Conservation (phyloP, 768 basidiomycete species). For the Peribolospora baueri region DNA sequence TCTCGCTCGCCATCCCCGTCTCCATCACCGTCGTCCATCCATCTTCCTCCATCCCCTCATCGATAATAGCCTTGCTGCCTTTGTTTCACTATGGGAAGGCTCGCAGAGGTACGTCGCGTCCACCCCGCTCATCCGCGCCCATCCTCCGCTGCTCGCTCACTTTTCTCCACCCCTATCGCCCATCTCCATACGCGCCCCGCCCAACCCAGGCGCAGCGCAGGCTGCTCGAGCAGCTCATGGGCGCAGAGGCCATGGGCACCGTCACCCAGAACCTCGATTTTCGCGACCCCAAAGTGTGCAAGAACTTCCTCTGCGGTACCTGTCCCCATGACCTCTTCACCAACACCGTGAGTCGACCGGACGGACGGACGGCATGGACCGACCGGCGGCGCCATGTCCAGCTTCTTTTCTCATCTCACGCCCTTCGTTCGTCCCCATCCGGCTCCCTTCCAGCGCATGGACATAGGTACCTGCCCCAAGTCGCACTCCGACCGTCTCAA, state of each 20-base stretch:
- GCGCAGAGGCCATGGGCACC: slow-evolving; percentile 96
- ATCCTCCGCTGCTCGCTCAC: too few species aligned
- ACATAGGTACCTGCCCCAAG: slow-evolving; percentile 88
- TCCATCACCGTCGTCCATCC: too few species aligned
- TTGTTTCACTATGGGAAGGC: too few species aligned
- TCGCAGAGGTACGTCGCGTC: too few species aligned
- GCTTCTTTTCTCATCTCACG: not conserved
- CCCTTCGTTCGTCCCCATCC: not conserved
- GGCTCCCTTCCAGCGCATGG: slow-evolving; percentile 62
- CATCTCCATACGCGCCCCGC: slow-evolving; percentile 19
- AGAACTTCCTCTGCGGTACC: slow-evolving; percentile 93
- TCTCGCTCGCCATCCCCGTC: too few species aligned
- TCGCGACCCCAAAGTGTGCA: slow-evolving; percentile 96
- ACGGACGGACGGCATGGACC: not conserved
- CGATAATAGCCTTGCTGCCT: too few species aligned
- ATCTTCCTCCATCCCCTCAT: too few species aligned
- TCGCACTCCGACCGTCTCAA: slow-evolving; percentile 85
- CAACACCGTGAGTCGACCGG: slow-evolving; percentile 49
- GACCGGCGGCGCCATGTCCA: not conserved
- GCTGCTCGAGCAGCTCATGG: slow-evolving; percentile 88
- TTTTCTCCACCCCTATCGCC: not conserved
- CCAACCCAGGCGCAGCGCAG: slow-evolving; percentile 1
- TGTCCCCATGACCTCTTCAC: slow-evolving; percentile 94
- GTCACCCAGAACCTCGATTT: slow-evolving; percentile 62
- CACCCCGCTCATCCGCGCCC: too few species aligned